These are phyloP conservation scores for Deinandra increscens DNA, from an alignment of 129 eudicot species.

Conservation along the genomic window DNA sequence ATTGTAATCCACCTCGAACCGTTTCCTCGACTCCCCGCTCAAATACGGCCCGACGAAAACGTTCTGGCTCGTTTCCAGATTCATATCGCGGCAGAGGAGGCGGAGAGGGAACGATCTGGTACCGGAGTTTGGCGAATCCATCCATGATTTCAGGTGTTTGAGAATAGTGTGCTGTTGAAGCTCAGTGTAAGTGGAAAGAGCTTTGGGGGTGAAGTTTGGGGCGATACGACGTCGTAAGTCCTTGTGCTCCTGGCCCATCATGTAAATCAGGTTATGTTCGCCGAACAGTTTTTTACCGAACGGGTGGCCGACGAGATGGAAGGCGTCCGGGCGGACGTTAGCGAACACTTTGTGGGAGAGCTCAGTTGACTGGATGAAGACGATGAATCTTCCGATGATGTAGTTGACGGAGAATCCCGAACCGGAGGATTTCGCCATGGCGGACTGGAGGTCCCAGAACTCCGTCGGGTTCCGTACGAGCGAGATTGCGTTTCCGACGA, in stretches of 20 bases:
- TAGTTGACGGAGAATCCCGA: constrained; percentile 72
- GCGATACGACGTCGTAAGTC: constrained; percentile 91
- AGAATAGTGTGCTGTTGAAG: constrained; percentile 58
- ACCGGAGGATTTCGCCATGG: constrained; percentile 53
- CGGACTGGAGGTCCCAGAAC: constrained; percentile 69
- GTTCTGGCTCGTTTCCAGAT: constrained; percentile 74
- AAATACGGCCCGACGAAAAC: constrained; percentile 85
- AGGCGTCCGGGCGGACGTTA: constrained; percentile 77
- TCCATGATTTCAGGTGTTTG: constrained; percentile 55
- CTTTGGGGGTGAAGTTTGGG: constrained; percentile 74
- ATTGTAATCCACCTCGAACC: constrained; percentile 66
- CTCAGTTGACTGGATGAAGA: constrained; percentile 63
- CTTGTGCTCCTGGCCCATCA: constrained; percentile 80
- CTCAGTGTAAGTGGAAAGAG: constrained; percentile 55
- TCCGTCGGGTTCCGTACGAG: constrained; percentile 55
- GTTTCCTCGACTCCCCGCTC: constrained; percentile 24
- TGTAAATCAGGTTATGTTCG: constrained; percentile 74
- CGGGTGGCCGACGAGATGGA: constrained; percentile 83
- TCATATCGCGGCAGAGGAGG: constrained; percentile 69
- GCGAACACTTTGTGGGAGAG: constrained; percentile 70
- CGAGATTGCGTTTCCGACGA: constrained; percentile 65
- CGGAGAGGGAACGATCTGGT: constrained; percentile 48
- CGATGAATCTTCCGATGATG: constrained; percentile 71
- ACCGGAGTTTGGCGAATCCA: background rate
- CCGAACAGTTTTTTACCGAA: constrained; percentile 87